phyloP scores from a whole-genome alignment of 1,284 basidiomycete genomes.

The Nidula niveotomentosa region DNA sequence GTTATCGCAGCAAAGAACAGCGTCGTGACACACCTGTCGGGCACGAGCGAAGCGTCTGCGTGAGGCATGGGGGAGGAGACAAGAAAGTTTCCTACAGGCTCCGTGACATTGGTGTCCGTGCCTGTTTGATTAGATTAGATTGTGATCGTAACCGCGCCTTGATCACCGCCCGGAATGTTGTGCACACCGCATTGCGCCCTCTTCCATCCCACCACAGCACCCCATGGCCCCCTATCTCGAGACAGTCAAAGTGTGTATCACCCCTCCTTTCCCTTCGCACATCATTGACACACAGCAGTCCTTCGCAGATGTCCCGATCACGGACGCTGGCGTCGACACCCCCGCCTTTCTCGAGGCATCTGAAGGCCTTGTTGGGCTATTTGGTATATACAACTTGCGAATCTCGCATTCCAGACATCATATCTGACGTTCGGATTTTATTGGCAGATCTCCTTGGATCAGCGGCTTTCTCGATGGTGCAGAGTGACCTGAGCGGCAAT shows the following conservation, averaged over 20 bases:
- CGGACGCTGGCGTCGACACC: slow-evolving; percentile 89
- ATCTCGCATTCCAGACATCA: too few species aligned
- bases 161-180: too few species aligned
- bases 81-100: neutral
- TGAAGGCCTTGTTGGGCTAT: slow-evolving; percentile 87
- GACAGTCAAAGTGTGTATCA: slow-evolving; percentile 64
- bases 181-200: too few species aligned
- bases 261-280: slow-evolving; percentile 1
- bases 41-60: slow-evolving; percentile 78
- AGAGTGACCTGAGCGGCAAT: slow-evolving; percentile 91
- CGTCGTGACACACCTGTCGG: slow-evolving; percentile 36
- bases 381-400: slow-evolving; percentile 57
- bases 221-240: slow-evolving; percentile 87
- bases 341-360: slow-evolving; percentile 87
- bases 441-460: slow-evolving; percentile 85
- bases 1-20: neutral
- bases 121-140: slow-evolving; percentile 24
- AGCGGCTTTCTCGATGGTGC: slow-evolving; percentile 83
- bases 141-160: neutral
- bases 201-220: too few species aligned
- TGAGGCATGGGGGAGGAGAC: slow-evolving; percentile 63
- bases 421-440: neutral
- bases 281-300: slow-evolving; percentile 49
- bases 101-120: neutral
- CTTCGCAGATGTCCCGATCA: slow-evolving; percentile 88